A percentile compares a stretch with the other conserved stretches of the same genome.
phyloP scores from a whole-genome alignment of 257 asterid genomes.

The Solanum pennellii region DNA sequence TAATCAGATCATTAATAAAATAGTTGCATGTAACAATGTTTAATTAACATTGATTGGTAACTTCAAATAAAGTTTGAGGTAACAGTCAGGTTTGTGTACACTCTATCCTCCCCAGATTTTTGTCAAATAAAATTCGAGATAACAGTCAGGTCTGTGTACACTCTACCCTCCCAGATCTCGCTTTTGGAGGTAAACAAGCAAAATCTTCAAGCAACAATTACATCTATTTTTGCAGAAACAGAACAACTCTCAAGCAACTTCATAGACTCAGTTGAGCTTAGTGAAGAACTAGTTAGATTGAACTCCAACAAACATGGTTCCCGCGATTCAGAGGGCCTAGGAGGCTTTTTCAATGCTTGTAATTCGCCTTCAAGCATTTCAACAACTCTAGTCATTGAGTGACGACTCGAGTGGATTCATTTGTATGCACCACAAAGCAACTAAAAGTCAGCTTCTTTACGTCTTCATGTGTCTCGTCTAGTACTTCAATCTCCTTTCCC shows the following conservation, averaged over 20 bases:
- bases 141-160: no score
- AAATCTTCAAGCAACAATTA: not conserved
- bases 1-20: not conserved
- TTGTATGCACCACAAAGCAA: not conserved
- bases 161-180: no score
- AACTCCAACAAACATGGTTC: not conserved
- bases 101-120: no score
- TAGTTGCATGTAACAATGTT: not conserved
- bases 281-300: not conserved
- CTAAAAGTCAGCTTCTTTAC: slow-evolving; percentile 2
- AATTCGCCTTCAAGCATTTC: slow-evolving; percentile 6
- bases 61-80: not conserved
- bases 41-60: not conserved
- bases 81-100: no score
- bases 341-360: not conserved
- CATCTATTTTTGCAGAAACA: not conserved
- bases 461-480: not conserved
- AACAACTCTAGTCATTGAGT: slow-evolving; percentile 6
- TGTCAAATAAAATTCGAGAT: no score
- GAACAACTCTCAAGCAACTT: not conserved
- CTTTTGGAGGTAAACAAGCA: no score
- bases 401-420: not conserved
- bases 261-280: not conserved
- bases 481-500: not conserved
- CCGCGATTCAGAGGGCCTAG: not conserved